phyloP scores from a whole-genome alignment of 2,329 filamentous ascomycete species.

The Lachnellula hyalina region DNA sequence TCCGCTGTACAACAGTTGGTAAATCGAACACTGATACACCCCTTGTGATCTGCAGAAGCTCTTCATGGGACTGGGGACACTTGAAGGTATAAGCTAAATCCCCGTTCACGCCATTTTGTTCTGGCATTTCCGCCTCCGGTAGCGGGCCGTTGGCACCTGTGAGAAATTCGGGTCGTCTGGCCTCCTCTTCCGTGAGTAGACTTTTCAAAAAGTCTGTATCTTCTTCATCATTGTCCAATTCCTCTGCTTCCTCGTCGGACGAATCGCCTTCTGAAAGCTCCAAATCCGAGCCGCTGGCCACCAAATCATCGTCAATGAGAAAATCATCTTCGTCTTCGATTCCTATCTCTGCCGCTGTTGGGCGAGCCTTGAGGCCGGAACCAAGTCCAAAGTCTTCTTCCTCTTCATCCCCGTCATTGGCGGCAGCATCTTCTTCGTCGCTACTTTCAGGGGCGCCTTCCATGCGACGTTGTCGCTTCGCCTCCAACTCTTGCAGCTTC shows the following conservation, averaged over 20 bases:
- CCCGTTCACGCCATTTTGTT: constrained; percentile 36
- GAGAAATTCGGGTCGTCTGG: constrained; percentile 47
- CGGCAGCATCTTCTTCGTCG: constrained; percentile 52
- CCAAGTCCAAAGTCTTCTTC: constrained; percentile 58
- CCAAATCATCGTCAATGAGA: constrained; percentile 78
- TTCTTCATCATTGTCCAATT: constrained; percentile 38
- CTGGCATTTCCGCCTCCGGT: constrained; percentile 36
- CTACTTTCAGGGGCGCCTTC: constrained; percentile 68
- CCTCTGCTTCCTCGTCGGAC: constrained; percentile 39
- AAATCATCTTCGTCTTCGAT: constrained; percentile 96
- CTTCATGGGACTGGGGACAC: constrained; percentile 73
- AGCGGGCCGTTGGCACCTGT: constrained; percentile 40
- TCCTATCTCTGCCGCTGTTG: constrained; percentile 50
- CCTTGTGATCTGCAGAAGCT: constrained; percentile 63
- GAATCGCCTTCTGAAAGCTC: constrained; percentile 49
- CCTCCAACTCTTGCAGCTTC: constrained; percentile 74
- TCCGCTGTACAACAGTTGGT: constrained; percentile 77
- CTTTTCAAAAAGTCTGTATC: constrained; percentile 71
- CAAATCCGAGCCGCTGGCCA: constrained; percentile 74
- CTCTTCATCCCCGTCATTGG: constrained; percentile 36
- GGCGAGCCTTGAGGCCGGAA: constrained; percentile 49
- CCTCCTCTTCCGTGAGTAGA: constrained; percentile 55
- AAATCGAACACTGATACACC: constrained; percentile 59
- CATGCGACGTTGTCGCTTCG: constrained; percentile 80
- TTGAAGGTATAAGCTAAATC: constrained; percentile 77